Conservation (phyloP, 306 rosid species). For the Astragalus membranaceus region DNA sequence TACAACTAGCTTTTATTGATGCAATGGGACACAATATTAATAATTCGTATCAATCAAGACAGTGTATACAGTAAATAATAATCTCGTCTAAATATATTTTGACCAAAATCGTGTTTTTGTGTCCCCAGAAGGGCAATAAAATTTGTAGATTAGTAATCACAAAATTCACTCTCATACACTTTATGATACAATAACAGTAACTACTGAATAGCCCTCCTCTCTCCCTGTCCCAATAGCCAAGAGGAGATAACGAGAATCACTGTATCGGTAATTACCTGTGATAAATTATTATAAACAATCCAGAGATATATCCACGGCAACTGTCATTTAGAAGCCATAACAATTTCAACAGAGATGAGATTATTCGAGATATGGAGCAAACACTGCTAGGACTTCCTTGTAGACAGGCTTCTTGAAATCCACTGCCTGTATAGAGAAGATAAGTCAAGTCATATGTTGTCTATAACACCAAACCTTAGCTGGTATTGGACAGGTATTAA, state of each 20-base stretch:
- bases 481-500: not conserved
- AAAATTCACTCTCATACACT: not conserved
- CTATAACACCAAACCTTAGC: not conserved
- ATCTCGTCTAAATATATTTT: not conserved
- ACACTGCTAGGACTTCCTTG: constrained; percentile 58
- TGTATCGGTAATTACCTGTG: not conserved
- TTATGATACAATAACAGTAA: not conserved
- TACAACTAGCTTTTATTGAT: not conserved
- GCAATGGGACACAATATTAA: not conserved
- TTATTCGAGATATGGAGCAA: constrained; percentile 52
- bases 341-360: not conserved
- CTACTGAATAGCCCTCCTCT: not conserved
- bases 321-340: not conserved
- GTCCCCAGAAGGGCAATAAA: not conserved
- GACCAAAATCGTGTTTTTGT: not conserved
- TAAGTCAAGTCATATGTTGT: not conserved
- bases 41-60: not conserved
- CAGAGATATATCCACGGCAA: not conserved
- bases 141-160: not conserved
- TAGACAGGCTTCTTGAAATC: constrained; percentile 94
- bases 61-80: not conserved
- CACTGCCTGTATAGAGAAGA: constrained; percentile 51
- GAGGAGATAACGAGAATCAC: not conserved
- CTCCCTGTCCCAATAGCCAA: not conserved
- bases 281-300: not conserved